Percentiles rank a stretch among this genome's conserved stretches.
Conservation (phyloP, 495 filamentous ascomycete genomes). For the Aspergillus campestris region DNA sequence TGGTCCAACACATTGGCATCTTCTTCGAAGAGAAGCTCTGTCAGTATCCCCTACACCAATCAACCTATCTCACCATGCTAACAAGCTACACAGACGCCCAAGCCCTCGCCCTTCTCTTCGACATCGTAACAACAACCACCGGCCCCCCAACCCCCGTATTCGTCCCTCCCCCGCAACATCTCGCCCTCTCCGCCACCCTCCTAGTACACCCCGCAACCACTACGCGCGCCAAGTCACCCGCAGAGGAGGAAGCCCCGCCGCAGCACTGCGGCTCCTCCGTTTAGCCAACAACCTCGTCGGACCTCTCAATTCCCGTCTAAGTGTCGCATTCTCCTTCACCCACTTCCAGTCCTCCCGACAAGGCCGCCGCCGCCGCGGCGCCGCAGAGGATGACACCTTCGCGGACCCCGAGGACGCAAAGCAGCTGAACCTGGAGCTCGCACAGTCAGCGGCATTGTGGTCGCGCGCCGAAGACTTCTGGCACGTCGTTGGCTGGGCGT, state of each 20-base stretch:
- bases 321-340: constrained; percentile 46
- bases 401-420: constrained; percentile 25
- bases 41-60: constrained; percentile 21
- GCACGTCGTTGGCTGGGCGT: constrained; percentile 84
- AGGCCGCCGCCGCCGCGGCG: constrained; percentile 16
- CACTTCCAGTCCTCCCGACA: constrained; percentile 29
- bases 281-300: constrained; percentile 44
- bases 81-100: constrained; percentile 46
- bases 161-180: constrained; percentile 45
- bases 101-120: constrained; percentile 60
- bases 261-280: constrained; percentile 51
- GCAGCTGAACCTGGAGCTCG: constrained; percentile 45
- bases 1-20: constrained; percentile 57
- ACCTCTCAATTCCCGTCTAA: constrained; percentile 39
- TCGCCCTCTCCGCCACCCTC: constrained; percentile 60
- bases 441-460: constrained; percentile 61
- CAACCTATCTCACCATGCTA: constrained; percentile 2
- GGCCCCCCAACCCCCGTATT: constrained; percentile 35
- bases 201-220: constrained; percentile 65
- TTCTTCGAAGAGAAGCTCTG: constrained; percentile 72
- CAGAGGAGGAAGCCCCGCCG: constrained; percentile 45
- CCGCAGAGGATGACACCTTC: constrained; percentile 10
- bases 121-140: constrained; percentile 51
- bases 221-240: constrained; percentile 44
- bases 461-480: constrained; percentile 74